Evolutionary conservation across 345 rosid species (phyloP).

Genomic region (Pseudoturritis turrita): DNA sequence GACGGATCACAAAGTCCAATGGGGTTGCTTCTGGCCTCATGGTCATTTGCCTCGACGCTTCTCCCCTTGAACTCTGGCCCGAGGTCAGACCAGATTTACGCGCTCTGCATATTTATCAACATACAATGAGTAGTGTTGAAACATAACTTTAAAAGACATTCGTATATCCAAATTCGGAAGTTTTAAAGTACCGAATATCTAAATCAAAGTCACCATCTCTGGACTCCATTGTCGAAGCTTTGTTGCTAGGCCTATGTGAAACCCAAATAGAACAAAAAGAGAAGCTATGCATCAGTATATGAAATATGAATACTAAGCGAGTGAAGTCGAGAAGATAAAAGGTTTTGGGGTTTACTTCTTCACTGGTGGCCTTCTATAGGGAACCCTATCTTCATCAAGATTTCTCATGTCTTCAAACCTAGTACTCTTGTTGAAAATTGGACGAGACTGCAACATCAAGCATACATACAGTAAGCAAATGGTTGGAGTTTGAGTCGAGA

Average conservation of each 20-base stretch:
- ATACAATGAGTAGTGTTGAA: not conserved
- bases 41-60: conserved; percentile 63
- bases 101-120: conserved; percentile 40
- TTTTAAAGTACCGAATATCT: conserved; percentile 58
- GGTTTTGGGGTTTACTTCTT: conserved; percentile 50
- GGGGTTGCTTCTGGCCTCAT: conserved; percentile 96
- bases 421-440: conserved; percentile 95
- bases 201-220: conserved; percentile 88
- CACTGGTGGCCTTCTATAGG: conserved; percentile 65
- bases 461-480: conserved; percentile 3
- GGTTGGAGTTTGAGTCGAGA: not conserved
- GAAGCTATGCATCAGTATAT: conserved; percentile 3
- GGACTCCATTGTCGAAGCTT: conserved; percentile 66
- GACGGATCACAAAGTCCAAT: conserved; percentile 86
- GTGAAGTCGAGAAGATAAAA: not conserved
- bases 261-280: not conserved
- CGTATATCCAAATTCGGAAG: not conserved
- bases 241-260: conserved; percentile 57
- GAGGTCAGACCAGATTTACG: conserved; percentile 69
- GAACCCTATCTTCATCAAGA: conserved; percentile 69
- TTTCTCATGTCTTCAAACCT: conserved; percentile 95
- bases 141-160: not conserved
- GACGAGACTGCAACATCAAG: conserved; percentile 72
- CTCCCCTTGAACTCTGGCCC: conserved; percentile 60
- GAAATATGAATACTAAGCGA: not conserved